phyloP scores from a whole-genome alignment of 83 land plant genomes.

The Thuja plicata region DNA sequence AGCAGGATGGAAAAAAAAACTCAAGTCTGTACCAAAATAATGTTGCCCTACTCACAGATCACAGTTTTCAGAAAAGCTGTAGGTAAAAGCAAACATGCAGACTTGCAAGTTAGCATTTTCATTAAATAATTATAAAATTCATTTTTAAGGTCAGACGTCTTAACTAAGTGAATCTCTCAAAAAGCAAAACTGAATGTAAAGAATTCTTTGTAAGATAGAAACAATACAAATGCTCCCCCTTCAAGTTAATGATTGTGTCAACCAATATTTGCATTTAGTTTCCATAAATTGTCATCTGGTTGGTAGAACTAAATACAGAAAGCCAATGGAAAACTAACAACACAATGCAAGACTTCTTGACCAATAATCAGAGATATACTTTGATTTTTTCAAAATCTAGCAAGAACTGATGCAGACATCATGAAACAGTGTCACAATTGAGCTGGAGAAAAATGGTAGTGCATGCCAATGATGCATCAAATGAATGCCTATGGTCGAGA shows the following conservation, averaged over 20 bases:
- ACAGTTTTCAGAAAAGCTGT: neutral
- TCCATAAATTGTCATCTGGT: neutral
- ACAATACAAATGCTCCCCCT: neutral
- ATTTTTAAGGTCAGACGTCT: neutral
- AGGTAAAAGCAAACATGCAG: neutral
- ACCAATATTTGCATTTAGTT: neutral
- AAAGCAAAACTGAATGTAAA: neutral
- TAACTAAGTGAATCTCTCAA: neutral
- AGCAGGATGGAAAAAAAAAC: neutral
- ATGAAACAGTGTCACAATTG: neutral
- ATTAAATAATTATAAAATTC: neutral
- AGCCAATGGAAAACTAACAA: neutral
- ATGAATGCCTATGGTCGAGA: neutral
- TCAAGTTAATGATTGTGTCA: neutral
- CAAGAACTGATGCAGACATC: neutral
- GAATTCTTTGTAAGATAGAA: neutral
- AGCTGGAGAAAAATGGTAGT: neutral
- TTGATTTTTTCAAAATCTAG: neutral
- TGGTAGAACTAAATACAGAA: neutral
- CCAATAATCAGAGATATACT: neutral
- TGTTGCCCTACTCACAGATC: no score
- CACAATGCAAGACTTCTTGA: neutral
- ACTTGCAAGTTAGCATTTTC: neutral
- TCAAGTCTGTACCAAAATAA: neutral
- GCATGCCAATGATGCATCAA: neutral